phyloP scores from a whole-genome alignment of 176 grass and related monocot species.

The Oryza meridionalis region DNA sequence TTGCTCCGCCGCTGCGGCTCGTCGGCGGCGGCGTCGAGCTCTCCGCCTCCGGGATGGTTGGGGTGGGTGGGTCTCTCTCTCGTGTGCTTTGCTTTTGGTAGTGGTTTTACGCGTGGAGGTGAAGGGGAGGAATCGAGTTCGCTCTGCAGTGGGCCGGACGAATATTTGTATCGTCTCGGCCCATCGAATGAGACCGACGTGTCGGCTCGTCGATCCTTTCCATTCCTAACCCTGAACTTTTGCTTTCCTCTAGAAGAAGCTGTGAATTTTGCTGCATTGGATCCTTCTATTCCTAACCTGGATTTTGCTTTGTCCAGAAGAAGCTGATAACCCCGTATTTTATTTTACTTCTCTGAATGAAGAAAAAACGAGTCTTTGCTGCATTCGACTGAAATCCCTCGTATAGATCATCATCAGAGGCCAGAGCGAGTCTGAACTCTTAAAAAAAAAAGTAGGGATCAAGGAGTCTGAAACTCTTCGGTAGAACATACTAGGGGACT shows the following conservation, averaged over 20 bases:
- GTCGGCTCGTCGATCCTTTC: background rate
- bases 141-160: background rate
- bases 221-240: background rate
- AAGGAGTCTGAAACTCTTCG: no score
- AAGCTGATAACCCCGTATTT: no score
- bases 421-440: no score
- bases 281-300: background rate
- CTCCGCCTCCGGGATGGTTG: background rate
- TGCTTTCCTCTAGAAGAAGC: no score
- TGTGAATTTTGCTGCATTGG: no score
- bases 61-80: background rate
- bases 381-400: no score
- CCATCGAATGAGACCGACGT: background rate
- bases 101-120: conserved; percentile 28
- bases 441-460: no score
- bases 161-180: background rate
- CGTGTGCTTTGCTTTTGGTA: background rate
- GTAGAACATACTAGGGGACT: no score
- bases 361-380: no score
- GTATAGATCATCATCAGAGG: no score
- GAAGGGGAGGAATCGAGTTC: background rate
- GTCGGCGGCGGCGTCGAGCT: background rate
- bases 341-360: no score
- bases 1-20: background rate
- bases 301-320: no score